These are phyloP conservation scores for Musa balbisiana DNA, from an alignment of 202 grass and related monocot genomes.

Conservation along the genomic window DNA sequence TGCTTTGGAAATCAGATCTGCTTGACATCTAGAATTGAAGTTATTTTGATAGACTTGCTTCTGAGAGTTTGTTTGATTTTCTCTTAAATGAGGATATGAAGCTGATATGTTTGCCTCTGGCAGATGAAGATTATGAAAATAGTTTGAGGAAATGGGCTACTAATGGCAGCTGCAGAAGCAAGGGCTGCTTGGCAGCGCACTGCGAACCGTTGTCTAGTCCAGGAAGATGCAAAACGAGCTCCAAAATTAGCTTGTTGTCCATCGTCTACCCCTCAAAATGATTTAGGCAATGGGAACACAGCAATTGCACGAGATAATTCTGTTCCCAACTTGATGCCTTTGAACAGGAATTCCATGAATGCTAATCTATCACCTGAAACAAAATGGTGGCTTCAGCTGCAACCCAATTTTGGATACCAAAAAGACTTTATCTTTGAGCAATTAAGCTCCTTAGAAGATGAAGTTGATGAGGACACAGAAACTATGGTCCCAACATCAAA, in stretches of 20 bases:
- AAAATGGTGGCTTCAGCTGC: constrained; percentile 85
- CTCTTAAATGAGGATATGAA: neutral
- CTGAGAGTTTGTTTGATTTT: neutral
- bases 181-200: constrained; percentile 87
- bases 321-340: constrained; percentile 43
- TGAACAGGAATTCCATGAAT: constrained; percentile 60
- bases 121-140: neutral
- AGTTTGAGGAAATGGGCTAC: neutral
- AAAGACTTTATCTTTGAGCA: constrained; percentile 33
- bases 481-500: constrained; percentile 21
- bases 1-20: neutral
- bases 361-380: constrained; percentile 47
- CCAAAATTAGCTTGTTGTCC: constrained; percentile 60
- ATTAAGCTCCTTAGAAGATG: constrained; percentile 27
- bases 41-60: neutral
- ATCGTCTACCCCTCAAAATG: constrained; percentile 27
- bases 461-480: constrained; percentile 24
- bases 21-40: no score
- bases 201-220: constrained; percentile 72
- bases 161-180: constrained; percentile 92
- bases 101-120: neutral
- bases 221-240: constrained; percentile 89
- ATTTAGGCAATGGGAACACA: constrained; percentile 26
- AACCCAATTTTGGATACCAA: constrained; percentile 65
- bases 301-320: constrained; percentile 26